Conservation (phyloP, 148 eudicot genomes). For the Rhododendron griersonianum region DNA sequence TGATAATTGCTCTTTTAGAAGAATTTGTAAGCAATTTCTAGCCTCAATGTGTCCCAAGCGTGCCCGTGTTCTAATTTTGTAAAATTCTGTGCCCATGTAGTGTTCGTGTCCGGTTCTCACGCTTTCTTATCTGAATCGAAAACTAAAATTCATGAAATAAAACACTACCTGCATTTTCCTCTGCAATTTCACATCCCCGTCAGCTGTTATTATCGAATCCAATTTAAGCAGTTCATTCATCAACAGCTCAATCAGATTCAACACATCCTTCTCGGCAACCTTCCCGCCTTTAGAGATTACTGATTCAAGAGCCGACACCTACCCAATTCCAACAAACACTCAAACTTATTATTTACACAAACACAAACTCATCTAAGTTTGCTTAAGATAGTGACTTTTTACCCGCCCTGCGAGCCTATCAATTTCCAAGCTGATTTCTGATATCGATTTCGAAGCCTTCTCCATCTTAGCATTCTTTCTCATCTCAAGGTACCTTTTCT, state of each 20-base stretch:
- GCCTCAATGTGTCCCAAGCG: not conserved
- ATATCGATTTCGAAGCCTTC: constrained; percentile 69
- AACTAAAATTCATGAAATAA: not conserved
- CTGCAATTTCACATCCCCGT: constrained; percentile 80
- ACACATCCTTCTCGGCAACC: constrained; percentile 57
- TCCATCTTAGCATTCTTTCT: constrained; percentile 71
- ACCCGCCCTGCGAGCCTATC: constrained; percentile 85
- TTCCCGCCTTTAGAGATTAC: constrained; percentile 65
- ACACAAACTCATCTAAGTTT: not conserved
- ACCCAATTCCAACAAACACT: constrained; percentile 21
- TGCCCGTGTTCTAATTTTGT: not conserved
- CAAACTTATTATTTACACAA: not conserved
- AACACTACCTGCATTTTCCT: constrained; percentile 77
- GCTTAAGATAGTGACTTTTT: not conserved
- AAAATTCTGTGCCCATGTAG: not conserved
- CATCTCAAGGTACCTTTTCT: constrained; percentile 76
- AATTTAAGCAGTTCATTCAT: constrained; percentile 83
- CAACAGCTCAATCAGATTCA: constrained; percentile 49
- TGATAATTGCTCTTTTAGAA: not conserved
- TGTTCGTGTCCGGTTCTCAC: not conserved
- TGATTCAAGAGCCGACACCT: constrained; percentile 74
- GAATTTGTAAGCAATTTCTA: not conserved
- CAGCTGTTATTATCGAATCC: constrained; percentile 52
- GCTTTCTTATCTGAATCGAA: not conserved
- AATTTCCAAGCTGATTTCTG: constrained; percentile 74